Conservation (phyloP, 768 basidiomycete species). For the Rubroboletus pulcherrimus region DNA sequence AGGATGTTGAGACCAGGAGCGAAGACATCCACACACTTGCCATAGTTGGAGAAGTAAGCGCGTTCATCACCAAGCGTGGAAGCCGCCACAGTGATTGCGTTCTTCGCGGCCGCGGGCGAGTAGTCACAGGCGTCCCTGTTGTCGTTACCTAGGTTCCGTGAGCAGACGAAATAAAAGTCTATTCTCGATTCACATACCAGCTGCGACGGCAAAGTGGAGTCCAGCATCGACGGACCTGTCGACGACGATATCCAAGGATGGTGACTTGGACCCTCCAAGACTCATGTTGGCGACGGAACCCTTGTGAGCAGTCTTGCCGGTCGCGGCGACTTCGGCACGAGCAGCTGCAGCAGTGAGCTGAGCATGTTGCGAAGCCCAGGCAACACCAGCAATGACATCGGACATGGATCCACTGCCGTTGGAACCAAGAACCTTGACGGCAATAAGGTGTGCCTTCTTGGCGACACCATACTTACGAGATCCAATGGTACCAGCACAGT, state of each 20-base stretch:
- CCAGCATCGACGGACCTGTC: constrained; percentile 80
- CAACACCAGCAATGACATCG: constrained; percentile 87
- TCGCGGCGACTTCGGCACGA: constrained; percentile 58
- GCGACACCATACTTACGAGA: constrained; percentile 92
- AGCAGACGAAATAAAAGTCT: not conserved
- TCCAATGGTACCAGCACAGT: constrained; percentile 96
- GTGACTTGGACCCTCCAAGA: constrained; percentile 92
- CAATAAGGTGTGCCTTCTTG: constrained; percentile 84
- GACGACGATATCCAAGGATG: constrained; percentile 78
- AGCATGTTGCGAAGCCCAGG: constrained; percentile 64
- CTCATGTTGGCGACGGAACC: constrained; percentile 98
- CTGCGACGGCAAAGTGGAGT: constrained; percentile 95
- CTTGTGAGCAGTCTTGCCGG: constrained; percentile 81
- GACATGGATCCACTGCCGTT: constrained; percentile 95
- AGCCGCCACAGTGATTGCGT: constrained; percentile 93
- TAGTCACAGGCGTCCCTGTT: constrained; percentile 88
- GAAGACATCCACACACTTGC: constrained; percentile 88
- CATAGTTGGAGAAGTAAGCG: constrained; percentile 92
- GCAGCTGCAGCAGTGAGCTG: constrained; percentile 56
- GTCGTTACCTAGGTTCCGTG: constrained; percentile 56
- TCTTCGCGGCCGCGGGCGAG: constrained; percentile 86
- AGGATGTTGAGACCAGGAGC: constrained; percentile 89
- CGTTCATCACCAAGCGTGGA: constrained; percentile 77
- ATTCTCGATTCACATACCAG: constrained; percentile 51
- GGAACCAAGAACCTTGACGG: constrained; percentile 92